Evolutionary conservation across 2,329 filamentous ascomycete genomes (phyloP).

Genomic region (Colletotrichum nymphaeae): DNA sequence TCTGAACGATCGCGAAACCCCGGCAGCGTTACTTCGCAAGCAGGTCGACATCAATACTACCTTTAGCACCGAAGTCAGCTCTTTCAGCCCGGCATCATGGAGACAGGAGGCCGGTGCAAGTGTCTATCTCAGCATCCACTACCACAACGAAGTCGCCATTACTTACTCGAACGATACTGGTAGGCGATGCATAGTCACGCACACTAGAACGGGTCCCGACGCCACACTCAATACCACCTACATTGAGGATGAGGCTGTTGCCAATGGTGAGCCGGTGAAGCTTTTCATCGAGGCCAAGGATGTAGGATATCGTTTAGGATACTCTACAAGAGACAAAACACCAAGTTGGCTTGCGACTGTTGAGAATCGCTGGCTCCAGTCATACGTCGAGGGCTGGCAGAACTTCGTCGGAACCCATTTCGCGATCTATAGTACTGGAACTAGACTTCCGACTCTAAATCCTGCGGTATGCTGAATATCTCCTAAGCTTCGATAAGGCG

Average conservation of each 20-base stretch:
- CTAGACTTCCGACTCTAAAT: slow-evolving; percentile 25
- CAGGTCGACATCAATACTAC: slow-evolving; percentile 35
- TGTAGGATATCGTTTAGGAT: slow-evolving; percentile 25
- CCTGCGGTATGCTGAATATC: background rate
- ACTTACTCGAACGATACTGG: slow-evolving; percentile 15
- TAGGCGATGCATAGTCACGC: slow-evolving; percentile 22
- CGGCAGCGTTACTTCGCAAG: slow-evolving; percentile 32
- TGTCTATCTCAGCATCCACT: slow-evolving; percentile 36
- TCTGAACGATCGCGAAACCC: slow-evolving; percentile 33
- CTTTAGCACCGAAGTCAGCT: slow-evolving; percentile 33
- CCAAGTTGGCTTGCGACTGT: slow-evolving; percentile 31
- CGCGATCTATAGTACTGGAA: slow-evolving; percentile 33
- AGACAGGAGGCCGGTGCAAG: slow-evolving; percentile 33
- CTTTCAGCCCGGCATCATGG: slow-evolving; percentile 17
- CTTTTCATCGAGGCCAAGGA: slow-evolving; percentile 34
- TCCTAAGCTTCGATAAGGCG: rapidly evolving
- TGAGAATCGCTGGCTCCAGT: slow-evolving; percentile 32
- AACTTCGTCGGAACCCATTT: slow-evolving; percentile 37
- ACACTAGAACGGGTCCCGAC: slow-evolving; percentile 30
- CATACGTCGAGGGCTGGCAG: slow-evolving; percentile 32
- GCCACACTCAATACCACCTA: slow-evolving; percentile 33
- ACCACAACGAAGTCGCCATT: slow-evolving; percentile 34
- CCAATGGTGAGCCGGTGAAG: slow-evolving; percentile 26
- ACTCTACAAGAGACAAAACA: slow-evolving; percentile 14
- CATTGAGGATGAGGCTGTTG: slow-evolving; percentile 33